Base-by-base conservation (phyloP, 2,329 filamentous ascomycete genomes). In the Talaromyces sp. region DNA sequence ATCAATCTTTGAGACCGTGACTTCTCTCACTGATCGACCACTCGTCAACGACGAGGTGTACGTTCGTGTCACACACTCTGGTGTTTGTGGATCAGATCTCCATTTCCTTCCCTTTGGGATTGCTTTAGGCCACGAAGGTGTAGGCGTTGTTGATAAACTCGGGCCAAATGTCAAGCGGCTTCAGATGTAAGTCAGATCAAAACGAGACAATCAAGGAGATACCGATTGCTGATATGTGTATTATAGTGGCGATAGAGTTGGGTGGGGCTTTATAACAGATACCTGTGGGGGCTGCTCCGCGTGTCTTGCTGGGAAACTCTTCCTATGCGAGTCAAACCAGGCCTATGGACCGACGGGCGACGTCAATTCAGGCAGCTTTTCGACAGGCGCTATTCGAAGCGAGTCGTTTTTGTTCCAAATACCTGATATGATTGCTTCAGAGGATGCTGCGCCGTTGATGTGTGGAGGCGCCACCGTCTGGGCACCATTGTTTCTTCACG, bases 1-100 rank as follows among this genome's bases (percentile, higher is more conserved):
- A n/a, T 16, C 42, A 4, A 44, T 44, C 9, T 16, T 5, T 5
- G 14, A 16, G 16, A 23, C 14, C 9, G 16, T 5, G 42, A 44
- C 42, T n/a, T n/a, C 42, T 18, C 42, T 44, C 8, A 6, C 18
- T 14, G 31, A 33, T 33, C 31, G 31, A 33, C 31, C 31, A 3
- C 42, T 44, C 18, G 42, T n/a, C 5, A 23, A 16, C 14, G 16
- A 44, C 18, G 42, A 88, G 63, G 86, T 89, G 57, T 79, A 87
- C 31, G 71, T 90, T 69, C 82, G 81, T 60, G 78, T 90, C 64
- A 89, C 87, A 16, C 85, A 87, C 62, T 88, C 86, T 2, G 88
- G 88, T 33, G 78, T 90, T 57, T 90, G 88, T 72, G 86, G 85
- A 56, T 90, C 88, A 3, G 82, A 80, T 63, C 66, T 79, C 56